These are phyloP conservation scores for Fomitopsis betulina DNA, from an alignment of 1,284 basidiomycete genomes.

Conservation along the genomic window DNA sequence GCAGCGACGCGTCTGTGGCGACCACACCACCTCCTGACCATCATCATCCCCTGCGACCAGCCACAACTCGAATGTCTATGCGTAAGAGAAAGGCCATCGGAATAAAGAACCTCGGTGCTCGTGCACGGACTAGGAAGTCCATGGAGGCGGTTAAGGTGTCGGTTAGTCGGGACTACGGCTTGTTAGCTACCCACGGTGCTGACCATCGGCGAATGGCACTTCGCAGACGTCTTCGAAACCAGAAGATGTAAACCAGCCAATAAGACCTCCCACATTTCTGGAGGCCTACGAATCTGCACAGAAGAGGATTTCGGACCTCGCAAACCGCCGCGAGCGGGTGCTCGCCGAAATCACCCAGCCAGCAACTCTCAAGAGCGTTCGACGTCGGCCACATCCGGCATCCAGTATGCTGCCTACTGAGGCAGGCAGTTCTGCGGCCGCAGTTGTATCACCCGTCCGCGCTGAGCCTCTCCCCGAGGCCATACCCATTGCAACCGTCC, in stretches of 20 bases:
- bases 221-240: not conserved
- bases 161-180: not conserved
- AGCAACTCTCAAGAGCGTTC: not conserved
- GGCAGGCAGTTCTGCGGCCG: too few species aligned
- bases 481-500: not conserved
- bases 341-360: not conserved
- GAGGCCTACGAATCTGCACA: not conserved
- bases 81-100: not conserved
- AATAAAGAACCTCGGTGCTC: not conserved
- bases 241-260: not conserved
- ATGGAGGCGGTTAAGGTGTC: not conserved
- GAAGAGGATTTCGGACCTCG: not conserved
- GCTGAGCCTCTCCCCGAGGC: too few species aligned
- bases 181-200: not conserved
- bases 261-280: not conserved
- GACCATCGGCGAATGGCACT: not conserved
- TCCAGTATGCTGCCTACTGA: too few species aligned
- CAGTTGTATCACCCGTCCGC: too few species aligned
- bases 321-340: not conserved
- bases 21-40: not conserved
- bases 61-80: not conserved
- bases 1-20: not conserved
- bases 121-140: not conserved
- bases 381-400: too few species aligned
- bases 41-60: not conserved